Base-by-base conservation (phyloP, 2,329 filamentous ascomycete genomes). In the Xylariaceae sp. region DNA sequence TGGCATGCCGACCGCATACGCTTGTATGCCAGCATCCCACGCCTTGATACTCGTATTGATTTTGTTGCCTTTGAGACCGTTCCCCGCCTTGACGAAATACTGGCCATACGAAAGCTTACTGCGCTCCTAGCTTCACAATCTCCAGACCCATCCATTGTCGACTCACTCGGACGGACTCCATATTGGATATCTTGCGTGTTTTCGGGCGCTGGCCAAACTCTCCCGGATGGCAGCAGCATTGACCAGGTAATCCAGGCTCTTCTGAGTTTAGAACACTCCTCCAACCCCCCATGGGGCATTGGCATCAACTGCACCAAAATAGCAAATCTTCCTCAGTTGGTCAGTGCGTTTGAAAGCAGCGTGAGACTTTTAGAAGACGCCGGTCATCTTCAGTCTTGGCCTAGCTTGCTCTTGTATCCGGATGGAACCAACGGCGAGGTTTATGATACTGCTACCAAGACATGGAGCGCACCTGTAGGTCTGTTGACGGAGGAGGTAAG, bases 261-360 rank as follows among this genome's bases (percentile, higher is more conserved):
- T 40, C 53, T 71, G n/a, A 64, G 55, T 45, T 53, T 60, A 19
- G 60, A 64, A 24, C 55, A 64, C 39, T 58, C 62, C 0, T 53
- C 60, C 9, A 36, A 64, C 49, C 31, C 71, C 3, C 87, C 87
- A 0, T 87, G 82, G 82, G 87, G 82, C 0, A 78, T 90, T 21
- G 87, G 87, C 1, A 81, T 90, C 66, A 90, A 90, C 71, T 90
- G 87, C 70, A 89, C 82, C 33, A 89, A 87, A 69, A 79, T 90
- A 29, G 77, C 81, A 46, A 86, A 88, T 69, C 75, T 91, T 26
- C 79, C 81, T 2, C 67, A 73, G 0, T 72, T 89, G 14, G 72
- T 91, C 16, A 73, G 71, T 16, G 75, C 80, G 45, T 87, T 83
- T 47, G 84, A 88, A 64, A 75, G 73, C 3, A 78, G 75, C 7